These are phyloP conservation scores for Dichotomocladium elegans DNA, from an alignment of 371 early-diverging fungal genomes.

Conservation along the genomic window DNA sequence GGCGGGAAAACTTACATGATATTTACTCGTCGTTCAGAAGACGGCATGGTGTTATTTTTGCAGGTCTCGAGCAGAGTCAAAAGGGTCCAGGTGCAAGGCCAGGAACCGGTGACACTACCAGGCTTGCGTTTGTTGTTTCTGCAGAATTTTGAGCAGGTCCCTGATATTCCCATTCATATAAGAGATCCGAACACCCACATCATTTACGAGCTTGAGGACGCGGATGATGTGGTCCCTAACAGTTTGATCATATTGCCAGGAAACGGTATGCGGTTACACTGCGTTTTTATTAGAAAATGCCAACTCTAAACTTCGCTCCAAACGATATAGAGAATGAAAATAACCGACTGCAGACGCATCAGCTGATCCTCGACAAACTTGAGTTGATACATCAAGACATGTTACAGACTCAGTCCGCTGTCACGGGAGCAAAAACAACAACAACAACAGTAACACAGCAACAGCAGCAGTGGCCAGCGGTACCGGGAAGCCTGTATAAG, in stretches of 20 bases:
- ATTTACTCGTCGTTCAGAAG: background rate
- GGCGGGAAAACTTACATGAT: background rate
- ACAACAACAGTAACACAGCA: background rate
- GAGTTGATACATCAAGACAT: background rate
- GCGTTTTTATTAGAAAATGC: too few species aligned
- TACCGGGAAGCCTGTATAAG: background rate
- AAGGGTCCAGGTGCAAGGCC: slow-evolving; percentile 27
- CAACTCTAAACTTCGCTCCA: background rate
- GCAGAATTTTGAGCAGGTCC: slow-evolving; percentile 37
- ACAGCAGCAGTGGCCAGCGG: slow-evolving; percentile 5
- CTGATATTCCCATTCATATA: slow-evolving; percentile 33
- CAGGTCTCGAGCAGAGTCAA: slow-evolving; percentile 48
- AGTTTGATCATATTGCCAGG: background rate
- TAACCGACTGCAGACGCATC: background rate
- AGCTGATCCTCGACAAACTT: background rate
- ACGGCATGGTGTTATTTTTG: slow-evolving; percentile 36
- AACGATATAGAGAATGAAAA: background rate
- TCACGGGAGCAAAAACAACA: background rate
- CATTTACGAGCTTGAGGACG: slow-evolving; percentile 61
- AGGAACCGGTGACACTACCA: slow-evolving; percentile 30
- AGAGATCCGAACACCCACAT: slow-evolving; percentile 46
- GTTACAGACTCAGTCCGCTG: background rate
- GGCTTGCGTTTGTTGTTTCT: slow-evolving; percentile 44
- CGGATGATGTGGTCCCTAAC: slow-evolving; percentile 43
- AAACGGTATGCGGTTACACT: background rate